Conservation (phyloP, 225 moss, liverwort and hornwort species). For the Polytrichum formosum region DNA sequence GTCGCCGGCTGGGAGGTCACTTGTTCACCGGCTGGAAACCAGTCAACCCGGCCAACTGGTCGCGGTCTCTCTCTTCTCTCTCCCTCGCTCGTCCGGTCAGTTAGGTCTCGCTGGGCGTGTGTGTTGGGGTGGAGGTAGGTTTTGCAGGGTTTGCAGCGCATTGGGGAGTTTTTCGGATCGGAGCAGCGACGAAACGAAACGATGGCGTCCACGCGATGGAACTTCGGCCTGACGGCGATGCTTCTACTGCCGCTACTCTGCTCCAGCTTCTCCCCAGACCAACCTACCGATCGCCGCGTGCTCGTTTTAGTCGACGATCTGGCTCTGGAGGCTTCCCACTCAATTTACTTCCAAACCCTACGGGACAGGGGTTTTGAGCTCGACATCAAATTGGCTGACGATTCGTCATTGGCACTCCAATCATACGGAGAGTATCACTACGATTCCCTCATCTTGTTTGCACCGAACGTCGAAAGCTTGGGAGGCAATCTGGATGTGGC, state of each 20-base stretch:
- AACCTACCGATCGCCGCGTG: constrained; percentile 69
- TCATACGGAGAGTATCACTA: constrained; percentile 80
- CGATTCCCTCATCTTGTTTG: constrained; percentile 92
- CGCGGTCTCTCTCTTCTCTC: too few relatives aligned
- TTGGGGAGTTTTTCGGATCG: too few relatives aligned
- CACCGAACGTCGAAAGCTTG: constrained; percentile 78
- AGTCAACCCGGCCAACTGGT: too few relatives aligned
- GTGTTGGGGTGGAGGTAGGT: too few relatives aligned
- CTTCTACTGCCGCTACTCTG: constrained; percentile 51
- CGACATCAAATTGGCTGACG: constrained; percentile 82
- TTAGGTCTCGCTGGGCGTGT: too few relatives aligned
- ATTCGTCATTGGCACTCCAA: constrained; percentile 71
- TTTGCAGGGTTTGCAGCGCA: too few relatives aligned
- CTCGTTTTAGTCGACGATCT: constrained; percentile 84
- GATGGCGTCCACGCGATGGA: constrained; percentile 43
- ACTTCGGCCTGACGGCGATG: constrained; percentile 26
- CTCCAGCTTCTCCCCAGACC: constrained; percentile 66
- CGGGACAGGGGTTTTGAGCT: constrained; percentile 80
- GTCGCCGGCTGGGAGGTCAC: too few relatives aligned
- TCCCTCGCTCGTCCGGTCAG: too few relatives aligned
- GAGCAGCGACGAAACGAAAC: neutral
- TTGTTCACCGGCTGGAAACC: too few relatives aligned
- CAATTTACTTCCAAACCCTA: constrained; percentile 73
- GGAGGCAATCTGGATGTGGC: constrained; percentile 79
- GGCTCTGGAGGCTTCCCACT: constrained; percentile 67